Conservation (phyloP, 805 yeast genomes). For the Saccharomycopsis fibuligera region DNA sequence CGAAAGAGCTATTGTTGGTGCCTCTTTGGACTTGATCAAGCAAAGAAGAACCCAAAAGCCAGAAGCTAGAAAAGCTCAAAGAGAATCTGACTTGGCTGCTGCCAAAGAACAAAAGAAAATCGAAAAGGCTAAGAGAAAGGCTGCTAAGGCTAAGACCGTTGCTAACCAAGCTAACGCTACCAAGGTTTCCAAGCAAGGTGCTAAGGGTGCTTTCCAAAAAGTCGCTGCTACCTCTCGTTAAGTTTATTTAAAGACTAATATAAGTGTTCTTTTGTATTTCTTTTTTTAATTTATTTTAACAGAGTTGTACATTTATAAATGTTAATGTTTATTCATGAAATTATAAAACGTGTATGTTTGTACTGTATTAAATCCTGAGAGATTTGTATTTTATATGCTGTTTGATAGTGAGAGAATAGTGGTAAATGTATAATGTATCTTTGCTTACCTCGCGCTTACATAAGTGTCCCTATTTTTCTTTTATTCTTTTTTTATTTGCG, state of each 20-base stretch:
- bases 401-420: too few relatives aligned
- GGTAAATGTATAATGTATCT: too few relatives aligned
- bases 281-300: too few relatives aligned
- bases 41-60: conserved; percentile 96
- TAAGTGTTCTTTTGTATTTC: not conserved
- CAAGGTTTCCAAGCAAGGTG: conserved; percentile 89
- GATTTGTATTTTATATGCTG: too few relatives aligned
- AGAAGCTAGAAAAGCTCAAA: conserved; percentile 96
- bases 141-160: conserved; percentile 78
- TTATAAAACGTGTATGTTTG: too few relatives aligned
- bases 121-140: conserved; percentile 91
- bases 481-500: too few relatives aligned
- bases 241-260: conserved; percentile 25
- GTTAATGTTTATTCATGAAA: too few relatives aligned
- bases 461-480: too few relatives aligned
- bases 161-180: conserved; percentile 57
- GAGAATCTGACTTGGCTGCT: conserved; percentile 80
- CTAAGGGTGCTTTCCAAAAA: conserved; percentile 97
- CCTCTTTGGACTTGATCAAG: conserved; percentile 95
- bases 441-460: too few relatives aligned
- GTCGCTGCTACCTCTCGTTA: conserved; percentile 96
- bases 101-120: conserved; percentile 88
- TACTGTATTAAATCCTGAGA: too few relatives aligned
- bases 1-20: conserved; percentile 99
- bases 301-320: too few relatives aligned